Base-by-base conservation (phyloP, 2,329 filamentous ascomycete species). In the Sporothrix sp. region DNA sequence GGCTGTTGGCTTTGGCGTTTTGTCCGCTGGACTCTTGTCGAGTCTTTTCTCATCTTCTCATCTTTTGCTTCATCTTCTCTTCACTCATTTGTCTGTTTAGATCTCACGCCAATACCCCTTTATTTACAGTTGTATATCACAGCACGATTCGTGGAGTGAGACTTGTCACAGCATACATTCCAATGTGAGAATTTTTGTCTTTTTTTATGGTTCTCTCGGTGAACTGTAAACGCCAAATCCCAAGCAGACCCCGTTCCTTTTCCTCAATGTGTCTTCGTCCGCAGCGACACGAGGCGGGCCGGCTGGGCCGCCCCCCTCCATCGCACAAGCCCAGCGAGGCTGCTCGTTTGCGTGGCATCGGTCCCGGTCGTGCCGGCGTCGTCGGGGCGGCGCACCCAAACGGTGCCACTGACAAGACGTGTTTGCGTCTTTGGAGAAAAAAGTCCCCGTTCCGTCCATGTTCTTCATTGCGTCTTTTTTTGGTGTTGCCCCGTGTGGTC, bases 51-150 rank as follows among this genome's bases (percentile, higher is more conserved):
- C 5, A 7, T 39, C 16, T 38, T 32, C 11, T 18, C 13, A 13
- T 9, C 7, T 14, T 38, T 28, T 30, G 3, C 4, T 39, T 44
- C 42, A 7, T n/a, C 11, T 11, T 18, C 18, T 30, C 27, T 32
- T 35, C 28, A 11, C 28, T 30, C 20, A 6, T 45, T 36, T 32
- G 42, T 40, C 21, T 46, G 30, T 44, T 14, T 51, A 40, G 35
- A 40, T 45, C 40, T 32, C 33, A 20, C n/a, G 30, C 28, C 42
- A 51, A 51, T 51, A 51, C 49, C 49, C 49, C 36, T 30, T 46
- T 32, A 25, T 35, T 3, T 35, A 35, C 28, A 6, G 7, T 36
- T 45, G 43, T 45, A 35, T 13, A 18, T 36, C 20, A 36, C 20
- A 25, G 20, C 25, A 28, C n/a, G n/a, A n/a, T n/a, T n/a, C n/a